Conservation (phyloP, 345 rosid species). For the Fremontodendron californicum region DNA sequence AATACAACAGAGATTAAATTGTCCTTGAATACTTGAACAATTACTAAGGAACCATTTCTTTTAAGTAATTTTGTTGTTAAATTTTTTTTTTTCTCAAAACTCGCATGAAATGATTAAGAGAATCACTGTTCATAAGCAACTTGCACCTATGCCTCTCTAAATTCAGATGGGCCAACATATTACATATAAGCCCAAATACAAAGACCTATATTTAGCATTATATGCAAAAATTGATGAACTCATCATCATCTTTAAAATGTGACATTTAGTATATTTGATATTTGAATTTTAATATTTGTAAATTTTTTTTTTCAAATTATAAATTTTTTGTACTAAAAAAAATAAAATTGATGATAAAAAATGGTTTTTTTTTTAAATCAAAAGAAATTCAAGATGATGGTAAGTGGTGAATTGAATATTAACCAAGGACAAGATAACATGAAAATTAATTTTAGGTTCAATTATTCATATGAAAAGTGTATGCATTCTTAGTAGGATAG, state of each 20-base stretch:
- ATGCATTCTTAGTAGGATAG: background rate
- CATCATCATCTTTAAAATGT: too few relatives aligned
- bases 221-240: too few relatives aligned
- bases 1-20: too few relatives aligned
- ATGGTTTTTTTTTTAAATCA: background rate
- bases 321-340: too few relatives aligned
- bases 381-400: background rate
- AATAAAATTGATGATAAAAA: background rate
- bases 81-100: too few relatives aligned
- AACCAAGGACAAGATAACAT: background rate
- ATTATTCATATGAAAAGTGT: conserved; percentile 1
- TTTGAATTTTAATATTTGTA: too few relatives aligned
- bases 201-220: too few relatives aligned
- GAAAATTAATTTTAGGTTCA: background rate
- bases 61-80: too few relatives aligned
- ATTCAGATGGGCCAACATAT: conserved; percentile 29
- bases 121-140: background rate
- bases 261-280: too few relatives aligned
- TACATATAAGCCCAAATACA: conserved; percentile 16
- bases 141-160: conserved; percentile 11
- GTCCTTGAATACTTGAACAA: background rate
- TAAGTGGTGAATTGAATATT: background rate
- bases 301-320: too few relatives aligned
- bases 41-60: background rate
- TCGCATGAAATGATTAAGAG: conserved; percentile 15